Conservation (phyloP, 2,329 filamentous ascomycete species). For the Metarhizium sp. region DNA sequence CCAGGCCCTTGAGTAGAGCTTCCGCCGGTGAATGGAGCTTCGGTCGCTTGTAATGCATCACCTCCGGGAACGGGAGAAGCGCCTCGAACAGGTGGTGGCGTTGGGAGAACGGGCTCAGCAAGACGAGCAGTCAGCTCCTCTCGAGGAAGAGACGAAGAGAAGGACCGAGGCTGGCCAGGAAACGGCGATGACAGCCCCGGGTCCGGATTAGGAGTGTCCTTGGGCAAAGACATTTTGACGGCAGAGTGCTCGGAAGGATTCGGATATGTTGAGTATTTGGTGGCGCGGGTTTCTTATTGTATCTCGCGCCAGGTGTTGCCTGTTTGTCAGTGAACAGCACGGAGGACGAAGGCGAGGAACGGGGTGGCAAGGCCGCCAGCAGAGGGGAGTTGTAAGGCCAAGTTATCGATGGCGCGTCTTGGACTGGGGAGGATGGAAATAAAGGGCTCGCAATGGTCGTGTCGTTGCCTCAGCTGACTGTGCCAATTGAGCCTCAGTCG, state of each 20-base stretch:
- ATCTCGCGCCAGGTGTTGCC: neutral
- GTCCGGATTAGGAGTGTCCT: constrained; percentile 26
- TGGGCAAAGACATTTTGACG: constrained; percentile 27
- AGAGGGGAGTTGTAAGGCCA: neutral
- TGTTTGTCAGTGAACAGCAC: neutral
- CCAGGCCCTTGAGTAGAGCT: constrained; percentile 64
- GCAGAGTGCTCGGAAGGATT: constrained; percentile 2
- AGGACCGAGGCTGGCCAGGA: constrained; percentile 35
- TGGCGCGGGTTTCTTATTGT: neutral
- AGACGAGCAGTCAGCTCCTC: constrained; percentile 52
- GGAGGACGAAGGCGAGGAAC: neutral
- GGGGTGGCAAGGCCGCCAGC: neutral
- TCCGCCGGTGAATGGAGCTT: constrained; percentile 57
- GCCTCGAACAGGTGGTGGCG: constrained; percentile 27
- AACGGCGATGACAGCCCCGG: constrained; percentile 37
- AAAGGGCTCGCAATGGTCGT: neutral
- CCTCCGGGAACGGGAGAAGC: constrained; percentile 21
- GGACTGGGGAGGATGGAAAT: neutral
- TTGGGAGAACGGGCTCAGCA: constrained; percentile 43
- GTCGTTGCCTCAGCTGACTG: constrained; percentile 5
- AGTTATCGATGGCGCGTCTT: neutral
- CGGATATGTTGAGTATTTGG: neutral
- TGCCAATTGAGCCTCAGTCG: constrained; percentile 3
- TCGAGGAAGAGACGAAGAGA: constrained; percentile 44
- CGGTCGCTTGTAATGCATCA: constrained; percentile 23